Conservation (phyloP, 306 rosid species). For the Trifolium fragiferum region DNA sequence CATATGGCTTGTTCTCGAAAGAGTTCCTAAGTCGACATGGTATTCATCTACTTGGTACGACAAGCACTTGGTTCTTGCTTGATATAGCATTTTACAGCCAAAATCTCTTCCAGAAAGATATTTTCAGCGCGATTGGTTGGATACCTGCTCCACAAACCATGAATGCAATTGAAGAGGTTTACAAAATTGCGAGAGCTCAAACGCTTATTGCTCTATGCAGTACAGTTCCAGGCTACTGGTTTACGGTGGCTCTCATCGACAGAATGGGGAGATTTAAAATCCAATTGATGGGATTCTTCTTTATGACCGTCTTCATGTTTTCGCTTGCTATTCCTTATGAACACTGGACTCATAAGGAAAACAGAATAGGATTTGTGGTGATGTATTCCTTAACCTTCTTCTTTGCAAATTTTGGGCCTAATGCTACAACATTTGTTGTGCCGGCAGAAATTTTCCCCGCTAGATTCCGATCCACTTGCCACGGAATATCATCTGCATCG, state of each 20-base stretch:
- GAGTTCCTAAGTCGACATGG: constrained; percentile 70
- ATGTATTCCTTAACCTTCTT: constrained; percentile 75
- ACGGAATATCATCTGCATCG: constrained; percentile 71
- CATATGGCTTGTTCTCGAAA: constrained; percentile 64
- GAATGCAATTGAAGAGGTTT: constrained; percentile 81
- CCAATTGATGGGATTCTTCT: constrained; percentile 85
- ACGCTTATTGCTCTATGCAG: constrained; percentile 80
- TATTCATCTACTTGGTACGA: constrained; percentile 69
- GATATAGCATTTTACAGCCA: constrained; percentile 81
- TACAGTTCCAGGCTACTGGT: constrained; percentile 86
- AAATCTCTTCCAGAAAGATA: constrained; percentile 81
- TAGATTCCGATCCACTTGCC: constrained; percentile 75
- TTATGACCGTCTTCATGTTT: constrained; percentile 86
- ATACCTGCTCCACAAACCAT: constrained; percentile 69
- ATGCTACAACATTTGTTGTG: constrained; percentile 84
- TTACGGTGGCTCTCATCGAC: constrained; percentile 73
- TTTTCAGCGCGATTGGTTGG: constrained; percentile 83
- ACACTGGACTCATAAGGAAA: constrained; percentile 76
- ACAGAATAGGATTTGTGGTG: constrained; percentile 69
- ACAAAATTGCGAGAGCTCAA: constrained; percentile 72
- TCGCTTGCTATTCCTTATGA: constrained; percentile 82
- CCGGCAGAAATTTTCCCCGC: constrained; percentile 85
- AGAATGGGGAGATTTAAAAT: constrained; percentile 70
- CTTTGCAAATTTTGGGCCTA: constrained; percentile 82
- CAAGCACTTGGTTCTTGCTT: constrained; percentile 83